phyloP scores from a whole-genome alignment of 176 grass and related monocot species.

The Oryza glumipatula region DNA sequence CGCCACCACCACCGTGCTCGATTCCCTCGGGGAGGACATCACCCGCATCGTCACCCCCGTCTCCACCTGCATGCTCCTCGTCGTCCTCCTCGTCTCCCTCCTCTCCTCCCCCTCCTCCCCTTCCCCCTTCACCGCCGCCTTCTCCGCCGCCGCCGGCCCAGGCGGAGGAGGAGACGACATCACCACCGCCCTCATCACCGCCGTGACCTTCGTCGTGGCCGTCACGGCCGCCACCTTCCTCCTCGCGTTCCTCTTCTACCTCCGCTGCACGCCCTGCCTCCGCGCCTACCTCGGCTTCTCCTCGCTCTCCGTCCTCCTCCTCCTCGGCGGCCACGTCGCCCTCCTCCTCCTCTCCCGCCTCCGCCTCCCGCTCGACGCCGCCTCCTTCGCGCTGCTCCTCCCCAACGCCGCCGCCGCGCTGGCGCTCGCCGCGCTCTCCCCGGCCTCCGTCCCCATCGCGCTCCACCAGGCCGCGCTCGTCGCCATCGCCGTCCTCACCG shows the following conservation, averaged over 20 bases:
- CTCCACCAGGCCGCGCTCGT: slow-evolving; percentile 83
- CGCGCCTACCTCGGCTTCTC: slow-evolving; percentile 81
- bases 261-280: slow-evolving; percentile 79
- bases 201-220: slow-evolving; percentile 58
- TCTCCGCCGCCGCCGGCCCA: not conserved
- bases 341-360: slow-evolving; percentile 68
- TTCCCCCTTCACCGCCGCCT: slow-evolving; percentile 37
- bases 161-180: slow-evolving; percentile 48
- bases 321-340: slow-evolving; percentile 74
- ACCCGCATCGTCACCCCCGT: slow-evolving; percentile 88
- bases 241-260: slow-evolving; percentile 91
- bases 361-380: slow-evolving; percentile 67
- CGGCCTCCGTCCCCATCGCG: slow-evolving; percentile 76
- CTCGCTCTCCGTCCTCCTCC: slow-evolving; percentile 62
- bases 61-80: slow-evolving; percentile 91
- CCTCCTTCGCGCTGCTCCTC: slow-evolving; percentile 74
- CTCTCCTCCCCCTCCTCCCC: slow-evolving; percentile 62
- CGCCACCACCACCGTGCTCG: slow-evolving; percentile 42
- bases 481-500: slow-evolving; percentile 73
- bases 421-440: slow-evolving; percentile 56
- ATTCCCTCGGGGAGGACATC: slow-evolving; percentile 73
- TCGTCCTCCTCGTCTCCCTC: slow-evolving; percentile 89
- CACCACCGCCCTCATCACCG: slow-evolving; percentile 61
- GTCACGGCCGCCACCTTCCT: slow-evolving; percentile 86
- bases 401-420: slow-evolving; percentile 71